Percentiles rank a stretch among this genome's conserved stretches.
phyloP scores from a whole-genome alignment of 2,329 filamentous ascomycete species.

The Cytospora mali region DNA sequence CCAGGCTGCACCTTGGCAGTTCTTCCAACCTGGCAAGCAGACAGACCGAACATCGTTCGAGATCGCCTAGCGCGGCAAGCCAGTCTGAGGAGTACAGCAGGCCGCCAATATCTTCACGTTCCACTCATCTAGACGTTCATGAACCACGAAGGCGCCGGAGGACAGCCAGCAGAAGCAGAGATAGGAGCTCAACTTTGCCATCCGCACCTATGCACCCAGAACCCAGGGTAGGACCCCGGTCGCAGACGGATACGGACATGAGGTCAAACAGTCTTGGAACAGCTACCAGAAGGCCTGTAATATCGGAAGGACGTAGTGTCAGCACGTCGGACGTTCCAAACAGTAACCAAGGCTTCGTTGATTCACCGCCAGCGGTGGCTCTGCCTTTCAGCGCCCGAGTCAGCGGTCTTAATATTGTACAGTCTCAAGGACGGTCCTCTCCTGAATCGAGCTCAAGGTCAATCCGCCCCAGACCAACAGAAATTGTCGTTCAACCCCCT shows the following conservation, averaged over 20 bases:
- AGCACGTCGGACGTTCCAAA: conserved; percentile 29
- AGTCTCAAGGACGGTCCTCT: conserved; percentile 29
- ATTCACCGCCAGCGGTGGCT: conserved; percentile 33
- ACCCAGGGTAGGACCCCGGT: conserved; percentile 57
- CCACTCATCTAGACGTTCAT: conserved; percentile 53
- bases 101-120: conserved; percentile 51
- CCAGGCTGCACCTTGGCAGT: conserved; percentile 35
- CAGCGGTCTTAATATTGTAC: conserved; percentile 23
- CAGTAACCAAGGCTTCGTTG: conserved; percentile 27
- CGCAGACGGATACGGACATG: conserved; percentile 64
- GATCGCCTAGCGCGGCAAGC: conserved; percentile 49
- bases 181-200: conserved; percentile 57
- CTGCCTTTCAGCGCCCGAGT: conserved; percentile 44
- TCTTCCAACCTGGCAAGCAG: conserved; percentile 36
- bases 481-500: conserved; percentile 31
- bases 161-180: conserved; percentile 52
- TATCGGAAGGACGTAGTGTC: conserved; percentile 47
- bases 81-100: conserved; percentile 53
- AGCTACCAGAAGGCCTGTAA: conserved; percentile 42
- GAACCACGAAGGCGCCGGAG: conserved; percentile 50
- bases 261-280: conserved; percentile 46
- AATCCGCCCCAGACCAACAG: conserved; percentile 32
- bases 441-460: conserved; percentile 8
- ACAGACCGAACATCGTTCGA: conserved; percentile 46
- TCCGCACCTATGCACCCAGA: conserved; percentile 46